These are phyloP conservation scores for Myxozyma mucilagina DNA, from an alignment of 805 yeast species.

Conservation along the genomic window DNA sequence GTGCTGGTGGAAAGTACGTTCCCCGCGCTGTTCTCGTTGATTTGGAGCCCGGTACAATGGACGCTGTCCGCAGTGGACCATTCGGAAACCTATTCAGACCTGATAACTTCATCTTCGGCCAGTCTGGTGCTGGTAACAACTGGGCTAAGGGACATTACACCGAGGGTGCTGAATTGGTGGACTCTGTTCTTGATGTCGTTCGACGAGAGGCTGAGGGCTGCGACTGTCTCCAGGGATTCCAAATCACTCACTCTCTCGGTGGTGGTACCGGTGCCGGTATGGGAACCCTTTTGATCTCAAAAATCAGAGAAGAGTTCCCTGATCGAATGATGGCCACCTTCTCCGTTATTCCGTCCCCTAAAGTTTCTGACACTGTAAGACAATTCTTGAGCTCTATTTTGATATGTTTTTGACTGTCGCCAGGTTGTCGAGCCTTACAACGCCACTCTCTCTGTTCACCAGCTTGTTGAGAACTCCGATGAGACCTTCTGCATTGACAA, in stretches of 20 bases:
- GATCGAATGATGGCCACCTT: slow-evolving; percentile 97
- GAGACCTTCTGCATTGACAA: slow-evolving; percentile 95
- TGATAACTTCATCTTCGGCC: slow-evolving; percentile 86
- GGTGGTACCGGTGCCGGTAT: slow-evolving; percentile 98
- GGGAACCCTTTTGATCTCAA: slow-evolving; percentile 86
- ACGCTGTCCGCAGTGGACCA: slow-evolving; percentile 72
- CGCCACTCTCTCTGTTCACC: slow-evolving; percentile 89
- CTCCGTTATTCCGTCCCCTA: slow-evolving; percentile 93
- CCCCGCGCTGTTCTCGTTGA: slow-evolving; percentile 94
- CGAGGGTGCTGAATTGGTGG: slow-evolving; percentile 94
- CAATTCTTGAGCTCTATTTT: not conserved
- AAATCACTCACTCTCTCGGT: slow-evolving; percentile 77
- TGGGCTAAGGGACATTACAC: slow-evolving; percentile 99
- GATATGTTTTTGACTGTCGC: not conserved
- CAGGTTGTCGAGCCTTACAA: slow-evolving; percentile 84
- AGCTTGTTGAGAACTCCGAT: slow-evolving; percentile 86
- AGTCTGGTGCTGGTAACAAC: slow-evolving; percentile 92
- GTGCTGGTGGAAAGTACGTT: slow-evolving; percentile 81
- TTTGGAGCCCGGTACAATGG: slow-evolving; percentile 93
- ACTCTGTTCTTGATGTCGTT: slow-evolving; percentile 85
- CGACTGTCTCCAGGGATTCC: slow-evolving; percentile 94
- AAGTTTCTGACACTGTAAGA: slow-evolving; percentile 76
- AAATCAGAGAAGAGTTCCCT: slow-evolving; percentile 88
- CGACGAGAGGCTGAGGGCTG: slow-evolving; percentile 94
- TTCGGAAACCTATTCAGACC: slow-evolving; percentile 89